A percentile compares a stretch with the other conserved stretches of the same genome.
phyloP scores from a whole-genome alignment of 148 eudicot genomes.

The Cornus suecica region DNA sequence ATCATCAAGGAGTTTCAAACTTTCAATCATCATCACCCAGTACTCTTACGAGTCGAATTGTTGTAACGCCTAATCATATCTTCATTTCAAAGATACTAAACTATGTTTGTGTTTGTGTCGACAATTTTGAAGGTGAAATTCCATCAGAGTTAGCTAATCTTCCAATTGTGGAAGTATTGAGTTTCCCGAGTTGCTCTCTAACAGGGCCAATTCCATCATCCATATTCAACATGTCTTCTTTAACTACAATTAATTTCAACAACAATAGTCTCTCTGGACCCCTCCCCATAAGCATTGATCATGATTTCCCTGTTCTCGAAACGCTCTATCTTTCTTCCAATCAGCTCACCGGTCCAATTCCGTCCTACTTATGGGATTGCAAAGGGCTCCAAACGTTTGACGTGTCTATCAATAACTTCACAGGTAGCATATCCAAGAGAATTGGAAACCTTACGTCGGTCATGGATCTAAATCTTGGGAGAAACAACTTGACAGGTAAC shows the following conservation, averaged over 20 bases:
- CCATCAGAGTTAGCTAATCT: constrained; percentile 13
- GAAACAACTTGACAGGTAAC: constrained; percentile 10
- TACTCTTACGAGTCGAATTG: too few relatives aligned
- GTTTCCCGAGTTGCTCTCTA: constrained; percentile 4
- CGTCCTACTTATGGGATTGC: constrained; percentile 7
- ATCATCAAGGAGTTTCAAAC: too few relatives aligned
- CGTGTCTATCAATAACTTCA: constrained; percentile 9
- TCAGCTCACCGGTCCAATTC: constrained; percentile 18
- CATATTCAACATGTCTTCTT: constrained; percentile 25
- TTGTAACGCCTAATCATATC: too few relatives aligned
- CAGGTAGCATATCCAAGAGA: not conserved
- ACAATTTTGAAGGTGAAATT: constrained; percentile 15
- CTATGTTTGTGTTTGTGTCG: too few relatives aligned
- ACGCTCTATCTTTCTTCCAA: constrained; percentile 9
- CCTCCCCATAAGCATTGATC: not conserved
- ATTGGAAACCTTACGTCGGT: constrained; percentile 7
- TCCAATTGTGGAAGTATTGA: constrained; percentile 3
- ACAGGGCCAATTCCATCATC: constrained; percentile 20
- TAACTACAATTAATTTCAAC: not conserved
- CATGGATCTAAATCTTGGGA: not conserved
- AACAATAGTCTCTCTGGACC: constrained; percentile 23
- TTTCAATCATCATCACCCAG: too few relatives aligned
- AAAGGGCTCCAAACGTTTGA: constrained; percentile 1
- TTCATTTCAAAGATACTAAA: too few relatives aligned
- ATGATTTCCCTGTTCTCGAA: constrained; percentile 11